Conservation (phyloP, 257 asterid genomes). For the Leonotis leonurus region DNA sequence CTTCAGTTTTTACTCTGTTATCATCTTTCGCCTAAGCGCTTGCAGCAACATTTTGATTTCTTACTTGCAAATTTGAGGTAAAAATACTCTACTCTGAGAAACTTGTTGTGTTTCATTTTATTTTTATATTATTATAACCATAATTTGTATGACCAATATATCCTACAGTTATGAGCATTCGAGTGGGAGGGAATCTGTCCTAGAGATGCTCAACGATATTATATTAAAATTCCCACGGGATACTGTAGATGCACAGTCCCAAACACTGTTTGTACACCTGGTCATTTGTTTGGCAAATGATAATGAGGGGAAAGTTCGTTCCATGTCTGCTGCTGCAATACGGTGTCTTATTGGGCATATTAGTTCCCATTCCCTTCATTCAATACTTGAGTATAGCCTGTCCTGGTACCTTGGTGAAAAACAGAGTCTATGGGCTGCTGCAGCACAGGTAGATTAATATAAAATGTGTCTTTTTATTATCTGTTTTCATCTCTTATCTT, state of each 20-base stretch:
- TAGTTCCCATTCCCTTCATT: slow-evolving; percentile 35
- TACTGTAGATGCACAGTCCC: slow-evolving; percentile 51
- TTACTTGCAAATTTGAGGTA: slow-evolving; percentile 65
- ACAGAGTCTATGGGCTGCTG: slow-evolving; percentile 67
- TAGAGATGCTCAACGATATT: slow-evolving; percentile 85
- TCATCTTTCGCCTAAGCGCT: slow-evolving; percentile 58
- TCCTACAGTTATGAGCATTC: slow-evolving; percentile 72
- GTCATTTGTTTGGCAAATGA: slow-evolving; percentile 78
- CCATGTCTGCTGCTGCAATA: slow-evolving; percentile 73
- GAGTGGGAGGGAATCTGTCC: slow-evolving; percentile 85
- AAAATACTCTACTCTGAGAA: slow-evolving; percentile 19
- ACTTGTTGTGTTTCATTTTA: neutral
- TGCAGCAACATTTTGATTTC: slow-evolving; percentile 72
- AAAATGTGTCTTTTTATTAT: neutral
- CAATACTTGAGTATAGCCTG: slow-evolving; percentile 53
- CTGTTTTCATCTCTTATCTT: neutral
- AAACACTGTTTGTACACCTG: slow-evolving; percentile 59
- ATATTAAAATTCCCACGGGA: slow-evolving; percentile 60
- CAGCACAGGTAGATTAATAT: slow-evolving; percentile 66
- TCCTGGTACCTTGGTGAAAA: slow-evolving; percentile 76
- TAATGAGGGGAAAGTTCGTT: slow-evolving; percentile 65
- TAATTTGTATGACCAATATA: slow-evolving; percentile 8
- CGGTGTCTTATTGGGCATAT: slow-evolving; percentile 69
- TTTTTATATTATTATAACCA: neutral
- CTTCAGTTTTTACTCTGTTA: slow-evolving; percentile 79